phyloP scores from a whole-genome alignment of 768 basidiomycete genomes.

The Termitomyces sp. region DNA sequence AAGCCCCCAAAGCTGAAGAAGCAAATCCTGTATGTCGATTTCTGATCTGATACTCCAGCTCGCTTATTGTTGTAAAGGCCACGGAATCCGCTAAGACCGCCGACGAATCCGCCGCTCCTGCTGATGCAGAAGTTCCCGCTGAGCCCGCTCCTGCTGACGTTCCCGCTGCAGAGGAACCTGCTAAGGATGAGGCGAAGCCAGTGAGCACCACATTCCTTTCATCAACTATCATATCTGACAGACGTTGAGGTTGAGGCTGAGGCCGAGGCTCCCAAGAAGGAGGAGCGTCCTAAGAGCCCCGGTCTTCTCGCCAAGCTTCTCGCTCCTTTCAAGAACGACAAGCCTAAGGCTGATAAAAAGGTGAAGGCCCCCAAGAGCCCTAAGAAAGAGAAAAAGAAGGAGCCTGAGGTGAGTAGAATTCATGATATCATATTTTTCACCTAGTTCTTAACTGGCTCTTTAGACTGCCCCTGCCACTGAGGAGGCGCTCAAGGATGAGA shows the following conservation, averaged over 20 bases:
- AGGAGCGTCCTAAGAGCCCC: slow-evolving; percentile 80
- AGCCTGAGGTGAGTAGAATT: slow-evolving; percentile 42
- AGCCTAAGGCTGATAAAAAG: slow-evolving; percentile 58
- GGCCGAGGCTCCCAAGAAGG: slow-evolving; percentile 60
- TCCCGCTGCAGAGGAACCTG: slow-evolving; percentile 24
- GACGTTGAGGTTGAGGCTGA: slow-evolving; percentile 30
- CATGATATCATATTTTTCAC: background rate
- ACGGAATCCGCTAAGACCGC: slow-evolving; percentile 31
- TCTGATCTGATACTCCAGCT: background rate
- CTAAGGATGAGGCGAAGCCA: slow-evolving; percentile 40
- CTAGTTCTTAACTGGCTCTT: background rate
- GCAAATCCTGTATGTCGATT: slow-evolving; percentile 19
- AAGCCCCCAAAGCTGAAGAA: slow-evolving; percentile 40
- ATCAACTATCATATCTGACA: slow-evolving; percentile 6
- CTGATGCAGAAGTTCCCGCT: slow-evolving; percentile 3
- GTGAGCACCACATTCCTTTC: slow-evolving; percentile 22
- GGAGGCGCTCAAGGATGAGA: slow-evolving; percentile 28
- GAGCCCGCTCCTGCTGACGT: slow-evolving; percentile 19
- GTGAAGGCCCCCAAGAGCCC: slow-evolving; percentile 68
- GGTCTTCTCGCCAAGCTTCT: slow-evolving; percentile 74
- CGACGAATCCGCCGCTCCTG: slow-evolving; percentile 18
- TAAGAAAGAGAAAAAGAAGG: slow-evolving; percentile 83
- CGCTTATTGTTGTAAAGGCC: background rate
- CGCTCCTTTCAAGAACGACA: slow-evolving; percentile 73
- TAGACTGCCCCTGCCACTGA: slow-evolving; percentile 39